Evolutionary conservation across 495 filamentous ascomycete species (phyloP), one percentile per base, ranked within the genome.

Genomic region (Talaromyces stipitatus): DNA sequence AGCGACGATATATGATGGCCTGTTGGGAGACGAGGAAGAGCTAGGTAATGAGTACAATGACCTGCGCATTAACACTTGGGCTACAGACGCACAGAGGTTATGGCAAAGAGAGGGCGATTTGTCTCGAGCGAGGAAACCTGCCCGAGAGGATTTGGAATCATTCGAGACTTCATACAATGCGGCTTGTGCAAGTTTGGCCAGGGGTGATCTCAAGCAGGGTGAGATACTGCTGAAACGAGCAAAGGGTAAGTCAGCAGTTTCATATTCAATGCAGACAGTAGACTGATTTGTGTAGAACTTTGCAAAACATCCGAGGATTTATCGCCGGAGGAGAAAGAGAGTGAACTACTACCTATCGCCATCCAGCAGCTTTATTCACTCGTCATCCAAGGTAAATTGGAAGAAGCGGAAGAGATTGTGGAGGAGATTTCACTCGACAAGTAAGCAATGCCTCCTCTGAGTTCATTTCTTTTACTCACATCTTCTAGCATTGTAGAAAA

Each of bases 131-230:
- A 81, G 78, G 59, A 81, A 88, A 65, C 77, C 84, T 12, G 76
- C 73, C 16, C 78, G 85, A 58, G 89, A 91, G 56, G 90, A 95
- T 63, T 69, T 96, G 46, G 90, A 97, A 65, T 85, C 86, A 3
- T 98, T 97, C 62, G 94, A 98, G 71, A 95, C 87, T 4, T 82
- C 90, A 0, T 98, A 92, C 71, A 98, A 98, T 74, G 85, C 87
- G 7, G 95, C 92, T 22, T 97, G 92, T 67, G 81, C 81, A 43
- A 87, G 85, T 66, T 88, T 97, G 65, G 90, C 90, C 9, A 79
- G 85, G 58, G 88, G 87, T 10, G 89, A 91, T 60, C 81, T 92
- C 50, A 73, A 67, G 18, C 84, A 91, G 64, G 90, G 83, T 4
- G 83, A 88, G 54, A 69, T 96, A 16, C 76, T 97, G 45, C 72